Conservation (phyloP, 495 filamentous ascomycete species). For the Penicillium riverlandense region DNA sequence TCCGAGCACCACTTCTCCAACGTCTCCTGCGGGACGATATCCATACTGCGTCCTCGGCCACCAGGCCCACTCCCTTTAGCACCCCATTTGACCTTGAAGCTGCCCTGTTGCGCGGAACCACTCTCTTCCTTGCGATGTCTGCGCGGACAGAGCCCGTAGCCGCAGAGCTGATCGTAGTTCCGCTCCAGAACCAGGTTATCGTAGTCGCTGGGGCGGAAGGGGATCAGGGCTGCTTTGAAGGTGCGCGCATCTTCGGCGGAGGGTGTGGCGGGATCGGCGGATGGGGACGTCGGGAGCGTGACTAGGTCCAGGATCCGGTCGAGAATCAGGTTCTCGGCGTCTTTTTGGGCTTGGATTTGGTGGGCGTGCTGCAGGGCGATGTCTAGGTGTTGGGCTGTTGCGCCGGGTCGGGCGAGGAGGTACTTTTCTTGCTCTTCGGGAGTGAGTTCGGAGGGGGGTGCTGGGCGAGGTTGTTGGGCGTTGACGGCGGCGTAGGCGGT, state of each 20-base stretch:
- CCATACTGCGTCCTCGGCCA: constrained; percentile 42
- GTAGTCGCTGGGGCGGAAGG: constrained; percentile 83
- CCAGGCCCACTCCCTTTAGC: constrained; percentile 44
- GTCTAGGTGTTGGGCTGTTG: constrained; percentile 46
- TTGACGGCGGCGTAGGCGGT: constrained; percentile 29
- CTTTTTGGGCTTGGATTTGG: constrained; percentile 68
- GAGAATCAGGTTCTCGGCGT: constrained; percentile 64
- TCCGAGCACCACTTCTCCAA: constrained; percentile 86
- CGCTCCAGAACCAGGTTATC: constrained; percentile 81
- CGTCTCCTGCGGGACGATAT: constrained; percentile 55
- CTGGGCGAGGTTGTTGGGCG: constrained; percentile 14
- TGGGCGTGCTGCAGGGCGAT: constrained; percentile 75
- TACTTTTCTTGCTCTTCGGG: constrained; percentile 27
- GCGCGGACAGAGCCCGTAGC: constrained; percentile 69
- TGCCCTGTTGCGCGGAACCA: constrained; percentile 17
- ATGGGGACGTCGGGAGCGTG: constrained; percentile 45
- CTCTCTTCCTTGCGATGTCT: constrained; percentile 39
- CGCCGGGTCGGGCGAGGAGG: constrained; percentile 26
- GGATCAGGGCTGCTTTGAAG: constrained; percentile 52
- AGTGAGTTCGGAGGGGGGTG: constrained; percentile 19
- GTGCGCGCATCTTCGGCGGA: constrained; percentile 43
- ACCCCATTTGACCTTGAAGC: constrained; percentile 43
- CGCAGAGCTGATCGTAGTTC: constrained; percentile 70
- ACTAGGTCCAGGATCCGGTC: constrained; percentile 60
- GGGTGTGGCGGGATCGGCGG: constrained; percentile 51